phyloP scores from a whole-genome alignment of 202 grass and related monocot species.

The Zoysia matrella region DNA sequence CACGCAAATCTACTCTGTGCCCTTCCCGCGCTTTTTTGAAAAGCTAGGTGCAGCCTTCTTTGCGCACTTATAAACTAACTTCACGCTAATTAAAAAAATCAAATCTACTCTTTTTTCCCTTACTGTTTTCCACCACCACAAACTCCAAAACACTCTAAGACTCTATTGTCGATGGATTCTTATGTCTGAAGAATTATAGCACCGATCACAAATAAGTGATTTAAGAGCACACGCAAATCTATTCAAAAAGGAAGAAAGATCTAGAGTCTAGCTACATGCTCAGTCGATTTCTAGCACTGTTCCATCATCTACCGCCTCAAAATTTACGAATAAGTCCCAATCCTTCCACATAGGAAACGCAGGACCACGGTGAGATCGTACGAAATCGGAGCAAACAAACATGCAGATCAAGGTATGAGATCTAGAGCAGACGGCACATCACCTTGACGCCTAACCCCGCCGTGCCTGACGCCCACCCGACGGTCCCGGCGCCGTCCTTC shows the following conservation, averaged over 20 bases:
- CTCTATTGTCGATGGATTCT: not conserved
- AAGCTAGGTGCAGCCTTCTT: not conserved
- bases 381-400: not conserved
- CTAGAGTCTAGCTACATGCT: not conserved
- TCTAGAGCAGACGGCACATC: slow-evolving; percentile 4
- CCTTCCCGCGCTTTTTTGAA: not conserved
- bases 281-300: slow-evolving; percentile 12
- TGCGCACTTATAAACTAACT: too few relatives aligned
- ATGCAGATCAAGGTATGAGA: not conserved
- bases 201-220: not conserved
- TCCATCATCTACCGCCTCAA: slow-evolving; percentile 24
- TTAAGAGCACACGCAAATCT: not conserved
- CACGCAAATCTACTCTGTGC: too few relatives aligned
- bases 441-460: slow-evolving; percentile 68
- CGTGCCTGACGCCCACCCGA: slow-evolving; percentile 66
- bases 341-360: not conserved
- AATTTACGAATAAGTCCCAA: not conserved
- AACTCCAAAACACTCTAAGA: not conserved
- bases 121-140: not conserved
- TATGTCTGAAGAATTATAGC: not conserved
- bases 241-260: not conserved
- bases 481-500: slow-evolving; percentile 49
- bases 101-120: not conserved
- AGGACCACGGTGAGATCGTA: not conserved
- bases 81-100: too few relatives aligned